Evolutionary conservation across 1,284 basidiomycete genomes (phyloP).

Genomic region (Apiotrichum brassicae): DNA sequence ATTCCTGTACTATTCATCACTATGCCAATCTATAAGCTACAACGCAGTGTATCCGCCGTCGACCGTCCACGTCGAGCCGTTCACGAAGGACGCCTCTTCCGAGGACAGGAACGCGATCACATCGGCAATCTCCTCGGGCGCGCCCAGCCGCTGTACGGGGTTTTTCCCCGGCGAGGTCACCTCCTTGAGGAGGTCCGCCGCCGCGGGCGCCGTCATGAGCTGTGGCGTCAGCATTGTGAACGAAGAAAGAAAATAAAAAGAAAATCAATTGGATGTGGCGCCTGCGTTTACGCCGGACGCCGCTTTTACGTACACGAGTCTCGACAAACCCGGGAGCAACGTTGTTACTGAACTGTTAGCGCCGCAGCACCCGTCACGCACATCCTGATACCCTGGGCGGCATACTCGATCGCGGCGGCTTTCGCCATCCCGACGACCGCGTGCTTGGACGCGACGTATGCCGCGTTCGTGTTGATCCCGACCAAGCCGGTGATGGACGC

Average conservation of each 20-base stretch:
- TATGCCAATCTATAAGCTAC: not conserved
- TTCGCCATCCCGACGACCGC: slow-evolving; percentile 20
- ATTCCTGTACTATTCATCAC: not conserved
- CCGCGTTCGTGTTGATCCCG: slow-evolving; percentile 2
- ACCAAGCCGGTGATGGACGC: slow-evolving; percentile 9
- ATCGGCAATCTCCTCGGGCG: slow-evolving; percentile 32
- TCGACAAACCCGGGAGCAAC: slow-evolving; percentile 10
- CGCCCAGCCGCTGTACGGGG: slow-evolving; percentile 13
- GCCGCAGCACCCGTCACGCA: not conserved
- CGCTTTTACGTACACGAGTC: not conserved
- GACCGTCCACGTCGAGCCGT: slow-evolving; percentile 19
- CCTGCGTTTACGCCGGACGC: not conserved
- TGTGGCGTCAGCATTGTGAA: not conserved
- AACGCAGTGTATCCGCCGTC: slow-evolving; percentile 2
- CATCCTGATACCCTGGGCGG: slow-evolving; percentile 10
- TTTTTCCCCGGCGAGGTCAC: slow-evolving; percentile 11
- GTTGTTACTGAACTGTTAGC: slow-evolving; percentile 1
- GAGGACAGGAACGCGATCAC: slow-evolving; percentile 23
- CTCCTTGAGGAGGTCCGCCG: slow-evolving; percentile 5
- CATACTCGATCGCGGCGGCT: slow-evolving; percentile 16
- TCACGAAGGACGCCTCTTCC: slow-evolving; percentile 29
- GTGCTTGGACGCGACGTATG: slow-evolving; percentile 19
- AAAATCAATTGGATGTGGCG: no score
- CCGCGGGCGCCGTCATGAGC: not conserved
- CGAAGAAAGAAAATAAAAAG: no score